These are phyloP conservation scores for Schizopora paradoxa DNA, from an alignment of 1,284 basidiomycete species.

Conservation along the genomic window DNA sequence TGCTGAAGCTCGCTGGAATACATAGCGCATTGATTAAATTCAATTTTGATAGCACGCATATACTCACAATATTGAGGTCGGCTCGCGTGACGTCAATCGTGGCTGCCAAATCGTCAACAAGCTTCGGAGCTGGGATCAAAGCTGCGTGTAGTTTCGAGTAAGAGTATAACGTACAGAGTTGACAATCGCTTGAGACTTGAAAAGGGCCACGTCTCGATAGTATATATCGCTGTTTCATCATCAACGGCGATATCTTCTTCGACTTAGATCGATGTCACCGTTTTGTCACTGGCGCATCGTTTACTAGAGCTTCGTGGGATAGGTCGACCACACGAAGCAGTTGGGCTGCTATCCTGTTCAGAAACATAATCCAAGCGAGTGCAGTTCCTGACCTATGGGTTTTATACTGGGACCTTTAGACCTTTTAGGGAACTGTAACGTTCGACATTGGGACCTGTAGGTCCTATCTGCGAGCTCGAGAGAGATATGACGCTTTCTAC, in stretches of 20 bases:
- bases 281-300: conserved; percentile 59
- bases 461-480: conserved; percentile 28
- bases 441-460: conserved; percentile 20
- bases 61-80: conserved; percentile 73
- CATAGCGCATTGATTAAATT: conserved; percentile 17
- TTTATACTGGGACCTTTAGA: conserved; percentile 40
- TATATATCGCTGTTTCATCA: conserved; percentile 65
- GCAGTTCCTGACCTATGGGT: conserved; percentile 41
- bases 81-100: conserved; percentile 69
- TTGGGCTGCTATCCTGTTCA: conserved; percentile 45
- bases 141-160: not conserved
- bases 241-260: not conserved
- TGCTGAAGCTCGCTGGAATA: conserved; percentile 68
- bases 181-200: conserved; percentile 67
- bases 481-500: conserved; percentile 22
- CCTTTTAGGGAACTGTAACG: conserved; percentile 34
- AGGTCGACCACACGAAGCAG: conserved; percentile 56
- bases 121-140: conserved; percentile 38
- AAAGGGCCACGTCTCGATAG: conserved; percentile 77
- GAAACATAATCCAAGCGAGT: conserved; percentile 12
- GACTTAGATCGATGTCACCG: conserved; percentile 38
- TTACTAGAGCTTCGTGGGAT: conserved; percentile 57
- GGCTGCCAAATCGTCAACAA: conserved; percentile 84
- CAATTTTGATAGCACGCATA: not conserved
- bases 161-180: conserved; percentile 48